Base-by-base conservation (phyloP, 441 rosid species). In the Kokia cookei region DNA sequence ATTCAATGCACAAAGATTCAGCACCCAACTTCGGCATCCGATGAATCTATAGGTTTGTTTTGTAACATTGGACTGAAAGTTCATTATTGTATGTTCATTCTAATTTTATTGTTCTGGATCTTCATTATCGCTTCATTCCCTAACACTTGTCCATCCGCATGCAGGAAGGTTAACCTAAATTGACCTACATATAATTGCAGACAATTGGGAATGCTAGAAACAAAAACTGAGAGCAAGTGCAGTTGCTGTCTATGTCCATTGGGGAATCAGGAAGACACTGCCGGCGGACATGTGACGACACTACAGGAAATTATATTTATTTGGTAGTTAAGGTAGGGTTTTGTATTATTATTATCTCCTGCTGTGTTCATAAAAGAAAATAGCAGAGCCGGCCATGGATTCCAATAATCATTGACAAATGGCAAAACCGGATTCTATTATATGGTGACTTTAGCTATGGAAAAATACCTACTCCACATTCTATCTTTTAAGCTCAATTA, bases 331-430 rank as follows among this genome's bases (percentile, higher is more conserved):
- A 13, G 22, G 47, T 14, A 47, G 71, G 26, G 55, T 65, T 65
- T 7, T 65, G 55, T 24, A 6, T 47, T 47, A 47, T 47, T 19
- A 4, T 19, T 42, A 40, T 64, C 29, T 47, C 40, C 57, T 47
- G 37, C 11, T 48, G 7, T 13, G 32, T 9, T 68, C 15, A 50
- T 12, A 24, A 2, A 27, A 50, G 13, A 24, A 24, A 68, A 27
- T 7, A 5, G 59, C 59, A 68, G 54, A 27, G 72, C 71, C 71
- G 71, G 71, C 71, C 17, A 27, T 50, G 14, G 71, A 48, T 8
- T 67, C 4, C 58, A 24, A 67, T 29, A 32, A 50, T 48, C 71
- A 15, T 47, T 4, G 40, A 45, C 58, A 67, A 48, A 27, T 48
- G 26, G 71, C 71, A 50, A n/a, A 27, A 43, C 59, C 72, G 72